Conservation (phyloP, 1,284 basidiomycete species). For the Grifola frondosa region DNA sequence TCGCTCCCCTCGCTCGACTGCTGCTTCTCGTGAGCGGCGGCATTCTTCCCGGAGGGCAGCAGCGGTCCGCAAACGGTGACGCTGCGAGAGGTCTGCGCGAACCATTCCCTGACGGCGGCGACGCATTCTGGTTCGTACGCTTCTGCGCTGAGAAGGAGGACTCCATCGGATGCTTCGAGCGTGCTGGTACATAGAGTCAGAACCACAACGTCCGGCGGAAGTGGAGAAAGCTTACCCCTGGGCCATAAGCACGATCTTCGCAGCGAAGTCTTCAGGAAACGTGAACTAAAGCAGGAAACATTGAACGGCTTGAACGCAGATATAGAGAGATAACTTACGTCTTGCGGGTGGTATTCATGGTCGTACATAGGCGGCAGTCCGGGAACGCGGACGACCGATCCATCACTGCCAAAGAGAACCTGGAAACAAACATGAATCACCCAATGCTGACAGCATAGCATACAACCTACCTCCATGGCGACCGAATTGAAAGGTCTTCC, state of each 20-base stretch:
- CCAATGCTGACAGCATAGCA: background rate
- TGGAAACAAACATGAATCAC: background rate
- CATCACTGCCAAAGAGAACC: conserved; percentile 8
- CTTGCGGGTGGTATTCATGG: conserved; percentile 23
- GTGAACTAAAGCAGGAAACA: background rate
- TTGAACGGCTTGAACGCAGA: background rate
- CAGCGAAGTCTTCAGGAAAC: background rate
- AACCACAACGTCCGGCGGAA: background rate
- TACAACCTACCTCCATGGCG: conserved; percentile 11
- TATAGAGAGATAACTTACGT: conserved; percentile 11
- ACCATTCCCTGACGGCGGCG: conserved; percentile 14
- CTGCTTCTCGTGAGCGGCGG: conserved; percentile 11
- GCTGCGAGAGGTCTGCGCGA: conserved; percentile 13
- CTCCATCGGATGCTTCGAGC: conserved; percentile 13
- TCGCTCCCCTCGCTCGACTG: conserved; percentile 10
- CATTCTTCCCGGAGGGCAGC: conserved; percentile 9
- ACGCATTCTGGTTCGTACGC: conserved; percentile 20
- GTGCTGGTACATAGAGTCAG: conserved; percentile 6
- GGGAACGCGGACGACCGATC: conserved; percentile 13
- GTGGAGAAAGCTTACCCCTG: background rate
- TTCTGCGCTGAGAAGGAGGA: conserved; percentile 18
- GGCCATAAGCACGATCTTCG: conserved; percentile 1
- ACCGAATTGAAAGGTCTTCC: conserved; percentile 12
- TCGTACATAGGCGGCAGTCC: conserved; percentile 24
- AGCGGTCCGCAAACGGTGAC: conserved; percentile 18